Percentiles rank a stretch among this genome's conserved stretches.
These are phyloP conservation scores for Lyophyllum atratum DNA, from an alignment of 768 basidiomycete genomes.

Conservation along the genomic window DNA sequence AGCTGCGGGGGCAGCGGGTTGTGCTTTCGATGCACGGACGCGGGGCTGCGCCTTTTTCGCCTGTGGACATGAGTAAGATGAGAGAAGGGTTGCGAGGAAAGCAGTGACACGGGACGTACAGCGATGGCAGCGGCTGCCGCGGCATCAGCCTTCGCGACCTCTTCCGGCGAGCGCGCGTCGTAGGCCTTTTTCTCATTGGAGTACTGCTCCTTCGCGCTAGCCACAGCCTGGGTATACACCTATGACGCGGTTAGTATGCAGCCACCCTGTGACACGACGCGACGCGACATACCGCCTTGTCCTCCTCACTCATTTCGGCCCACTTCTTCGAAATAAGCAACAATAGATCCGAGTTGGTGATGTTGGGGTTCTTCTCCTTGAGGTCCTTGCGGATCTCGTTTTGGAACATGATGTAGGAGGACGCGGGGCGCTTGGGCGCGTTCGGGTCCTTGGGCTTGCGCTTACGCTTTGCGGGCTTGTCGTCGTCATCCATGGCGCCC, in stretches of 20 bases:
- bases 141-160: constrained; percentile 47
- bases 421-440: constrained; percentile 91
- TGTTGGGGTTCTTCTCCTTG: constrained; percentile 60
- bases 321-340: constrained; percentile 73
- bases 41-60: constrained; percentile 24
- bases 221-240: constrained; percentile 57
- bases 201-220: constrained; percentile 64
- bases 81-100: neutral
- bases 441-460: constrained; percentile 87
- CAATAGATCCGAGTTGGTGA: constrained; percentile 75
- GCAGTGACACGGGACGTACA: constrained; percentile 25
- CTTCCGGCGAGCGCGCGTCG: constrained; percentile 53
- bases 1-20: neutral
- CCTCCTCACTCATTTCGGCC: constrained; percentile 62
- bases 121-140: constrained; percentile 42
- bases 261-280: neutral
- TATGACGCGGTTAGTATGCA: constrained; percentile 25
- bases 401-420: constrained; percentile 93
- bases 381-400: constrained; percentile 82
- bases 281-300: constrained; percentile 63
- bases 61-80: constrained; percentile 5
- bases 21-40: constrained; percentile 11
- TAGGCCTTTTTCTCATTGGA: constrained; percentile 65
- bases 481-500: constrained; percentile 38
- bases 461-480: constrained; percentile 52